Evolutionary conservation across 768 basidiomycete species (phyloP), one percentile per base, ranked within the genome.

Genomic region (Psilocybe sp.): DNA sequence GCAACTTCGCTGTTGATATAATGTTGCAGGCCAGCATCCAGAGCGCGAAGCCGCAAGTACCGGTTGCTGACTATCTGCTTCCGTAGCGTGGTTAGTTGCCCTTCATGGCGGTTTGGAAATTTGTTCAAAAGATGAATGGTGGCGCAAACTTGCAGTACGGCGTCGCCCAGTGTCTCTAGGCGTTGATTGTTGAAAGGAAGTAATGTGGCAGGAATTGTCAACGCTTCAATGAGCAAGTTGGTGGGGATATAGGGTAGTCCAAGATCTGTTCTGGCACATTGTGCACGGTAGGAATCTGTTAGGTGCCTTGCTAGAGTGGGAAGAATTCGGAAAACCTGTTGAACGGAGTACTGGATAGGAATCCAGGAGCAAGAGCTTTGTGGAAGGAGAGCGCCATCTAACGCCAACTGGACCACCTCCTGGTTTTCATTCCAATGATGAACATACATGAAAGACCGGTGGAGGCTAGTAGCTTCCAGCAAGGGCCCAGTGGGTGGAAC

Each of bases 111-210:
- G 54, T 81, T 75, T 0, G 89, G 87, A 58, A 78, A 91, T 53
- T 77, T 80, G 69, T 87, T 89, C 68, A 86, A 85, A 4, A 90
- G 68, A 60, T 92, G 81, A 2, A 92, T 82, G 16, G 86, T 87
- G 3, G 83, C 82, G 43, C 83, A 80, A 19, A 94, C 66, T 59
- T 92, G 85, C 38, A 92, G 73, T 1, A 92, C 89, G 0, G 86
- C 80, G 60, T 96, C 93, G 8, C 93, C 93, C 6, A 95, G 71
- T 0, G 91, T 93, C 64, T 96, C 93, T 48, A 95, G 64, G 0
- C 89, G 81, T 59, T 96, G 90, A 54, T 94, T 95, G 65, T 78
- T 89, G 69, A 81, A 91, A 8, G 78, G 77, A 6, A 81, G 76
- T 32, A 60, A 61, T 5, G 85, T 77, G 33, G 75, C 74, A 1